These are phyloP conservation scores for Dalbergia oliveri DNA, from an alignment of 306 rosid genomes.

Conservation along the genomic window DNA sequence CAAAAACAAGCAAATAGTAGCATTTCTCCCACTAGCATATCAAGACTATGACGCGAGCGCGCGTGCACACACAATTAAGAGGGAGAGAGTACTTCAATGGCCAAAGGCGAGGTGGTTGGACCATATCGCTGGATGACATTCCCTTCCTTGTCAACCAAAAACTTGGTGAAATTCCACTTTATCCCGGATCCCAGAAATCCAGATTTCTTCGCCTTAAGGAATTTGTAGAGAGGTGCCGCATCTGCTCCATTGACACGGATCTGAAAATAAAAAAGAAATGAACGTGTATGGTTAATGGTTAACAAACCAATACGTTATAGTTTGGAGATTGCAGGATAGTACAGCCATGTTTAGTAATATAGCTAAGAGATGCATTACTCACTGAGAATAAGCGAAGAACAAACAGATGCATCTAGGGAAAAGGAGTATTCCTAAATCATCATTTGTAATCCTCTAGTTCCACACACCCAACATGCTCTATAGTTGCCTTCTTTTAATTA, in stretches of 20 bases:
- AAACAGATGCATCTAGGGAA: slow-evolving; percentile 13
- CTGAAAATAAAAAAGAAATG: slow-evolving; percentile 48
- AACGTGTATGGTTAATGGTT: slow-evolving; percentile 32
- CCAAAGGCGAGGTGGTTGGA: slow-evolving; percentile 65
- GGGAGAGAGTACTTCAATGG: slow-evolving; percentile 68
- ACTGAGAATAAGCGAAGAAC: not conserved
- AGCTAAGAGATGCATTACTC: slow-evolving; percentile 3
- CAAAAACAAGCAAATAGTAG: slow-evolving; percentile 9
- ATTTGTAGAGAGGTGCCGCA: slow-evolving; percentile 74
- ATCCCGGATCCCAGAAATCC: slow-evolving; percentile 75
- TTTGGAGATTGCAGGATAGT: not conserved
- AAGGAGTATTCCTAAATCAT: slow-evolving; percentile 10
- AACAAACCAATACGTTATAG: slow-evolving; percentile 5
- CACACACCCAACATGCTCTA: slow-evolving; percentile 2
- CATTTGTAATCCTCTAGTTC: slow-evolving; percentile 32
- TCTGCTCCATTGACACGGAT: slow-evolving; percentile 75
- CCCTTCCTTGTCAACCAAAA: slow-evolving; percentile 80
- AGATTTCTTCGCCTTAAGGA: slow-evolving; percentile 66
- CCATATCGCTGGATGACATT: slow-evolving; percentile 64
- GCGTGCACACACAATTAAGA: not conserved
- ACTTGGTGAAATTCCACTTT: slow-evolving; percentile 97
- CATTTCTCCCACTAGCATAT: slow-evolving; percentile 15
- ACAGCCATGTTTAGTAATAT: not conserved
- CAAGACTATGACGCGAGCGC: not conserved
- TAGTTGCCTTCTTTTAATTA: slow-evolving; percentile 14